phyloP scores from a whole-genome alignment of 139 green algal genomes.

The Chlorella sp. region DNA sequence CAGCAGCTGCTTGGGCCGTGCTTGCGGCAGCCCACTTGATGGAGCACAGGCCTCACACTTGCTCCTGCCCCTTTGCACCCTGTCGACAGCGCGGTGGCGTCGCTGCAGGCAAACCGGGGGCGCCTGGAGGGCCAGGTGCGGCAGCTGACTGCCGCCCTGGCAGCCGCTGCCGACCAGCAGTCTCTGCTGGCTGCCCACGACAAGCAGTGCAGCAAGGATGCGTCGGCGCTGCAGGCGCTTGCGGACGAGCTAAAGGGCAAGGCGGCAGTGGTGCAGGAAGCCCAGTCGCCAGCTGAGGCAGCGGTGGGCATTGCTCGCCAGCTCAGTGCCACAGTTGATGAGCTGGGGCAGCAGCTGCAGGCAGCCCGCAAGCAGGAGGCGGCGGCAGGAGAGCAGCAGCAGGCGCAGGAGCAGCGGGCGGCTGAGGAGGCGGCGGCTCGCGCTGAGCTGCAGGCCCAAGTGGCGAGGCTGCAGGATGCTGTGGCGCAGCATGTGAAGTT shows the following conservation, averaged over 20 bases:
- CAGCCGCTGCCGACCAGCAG: background rate
- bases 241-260: background rate
- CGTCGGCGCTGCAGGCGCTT: background rate
- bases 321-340: background rate
- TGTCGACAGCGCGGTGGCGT: conserved; percentile 15
- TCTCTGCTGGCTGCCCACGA: background rate
- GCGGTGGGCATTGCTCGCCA: background rate
- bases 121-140: conserved; percentile 12
- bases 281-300: background rate
- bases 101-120: conserved; percentile 3
- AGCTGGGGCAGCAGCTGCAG: background rate
- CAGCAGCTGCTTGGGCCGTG: too few species aligned
- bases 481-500: background rate
- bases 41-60: background rate
- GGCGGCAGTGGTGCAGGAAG: background rate
- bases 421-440: background rate
- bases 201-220: background rate
- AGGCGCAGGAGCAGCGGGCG: background rate
- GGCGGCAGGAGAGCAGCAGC: background rate
- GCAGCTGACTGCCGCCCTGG: conserved; percentile 7
- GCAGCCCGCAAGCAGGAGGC: background rate
- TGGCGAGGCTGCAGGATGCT: background rate
- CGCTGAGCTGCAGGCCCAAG: background rate
- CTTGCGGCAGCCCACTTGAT: too few species aligned
- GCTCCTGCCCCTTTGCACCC: background rate